phyloP scores from a whole-genome alignment of 179 eudicot genomes.

The Camellia oleifera region DNA sequence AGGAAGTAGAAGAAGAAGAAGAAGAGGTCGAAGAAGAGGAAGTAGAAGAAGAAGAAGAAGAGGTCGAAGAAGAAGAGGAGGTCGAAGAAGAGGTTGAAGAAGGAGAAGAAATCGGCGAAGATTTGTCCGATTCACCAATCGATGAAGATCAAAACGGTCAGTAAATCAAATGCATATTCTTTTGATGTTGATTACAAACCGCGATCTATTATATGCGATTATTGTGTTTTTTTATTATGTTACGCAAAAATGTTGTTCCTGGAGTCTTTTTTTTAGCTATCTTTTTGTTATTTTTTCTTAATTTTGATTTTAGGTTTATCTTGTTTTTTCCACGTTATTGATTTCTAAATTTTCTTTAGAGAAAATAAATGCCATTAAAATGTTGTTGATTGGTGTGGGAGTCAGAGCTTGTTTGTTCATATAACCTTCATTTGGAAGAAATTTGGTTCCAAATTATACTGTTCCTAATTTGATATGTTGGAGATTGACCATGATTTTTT shows the following conservation, averaged over 20 bases:
- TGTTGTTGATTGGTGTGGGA: background rate
- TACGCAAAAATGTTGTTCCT: background rate
- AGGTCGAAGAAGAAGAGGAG: background rate
- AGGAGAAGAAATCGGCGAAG: background rate
- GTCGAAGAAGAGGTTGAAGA: background rate
- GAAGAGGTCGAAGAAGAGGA: background rate
- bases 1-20: background rate
- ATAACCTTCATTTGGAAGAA: background rate
- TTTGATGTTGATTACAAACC: background rate
- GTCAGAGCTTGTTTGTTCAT: too few species aligned
- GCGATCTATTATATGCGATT: background rate
- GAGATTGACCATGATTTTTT: too few species aligned
- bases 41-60: background rate
- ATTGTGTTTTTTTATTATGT: background rate
- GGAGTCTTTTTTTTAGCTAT: background rate
- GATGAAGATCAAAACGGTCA: constrained; percentile 3
- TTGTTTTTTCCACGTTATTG: too few species aligned
- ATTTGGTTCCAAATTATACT: too few species aligned
- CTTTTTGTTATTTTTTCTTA: background rate
- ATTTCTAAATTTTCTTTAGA: background rate
- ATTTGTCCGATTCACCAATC: background rate
- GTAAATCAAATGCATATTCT: background rate
- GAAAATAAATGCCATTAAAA: background rate
- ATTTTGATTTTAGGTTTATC: background rate
- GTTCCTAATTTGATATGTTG: too few species aligned